Base-by-base conservation (phyloP, 1,284 basidiomycete species). In the Cystobasidiaceae sp. region DNA sequence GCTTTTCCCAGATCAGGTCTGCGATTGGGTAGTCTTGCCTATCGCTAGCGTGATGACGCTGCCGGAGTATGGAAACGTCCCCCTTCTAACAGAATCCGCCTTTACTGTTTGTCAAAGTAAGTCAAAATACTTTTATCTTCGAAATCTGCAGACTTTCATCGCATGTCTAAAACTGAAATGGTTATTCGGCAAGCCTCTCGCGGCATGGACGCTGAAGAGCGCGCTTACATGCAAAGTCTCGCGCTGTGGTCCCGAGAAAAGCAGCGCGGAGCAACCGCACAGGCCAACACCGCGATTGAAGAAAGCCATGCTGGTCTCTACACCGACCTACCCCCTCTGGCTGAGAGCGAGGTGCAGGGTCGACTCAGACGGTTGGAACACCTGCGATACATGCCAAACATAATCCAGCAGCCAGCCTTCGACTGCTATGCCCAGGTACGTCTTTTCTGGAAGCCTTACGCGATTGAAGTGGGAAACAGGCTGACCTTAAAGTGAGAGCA, bases 11-110 rank as follows among this genome's bases (percentile, higher is more conserved):
- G 50, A 52, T 23, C 50, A 52, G 19, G 21, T 37, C 3, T 52
- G 50, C 33, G 50, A 52, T 39, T 52, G 50, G 50, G 50, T 52
- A 2, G 28, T 27, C 33, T 37, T 52, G 17, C 50, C 50, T 4
- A 32, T 32, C 13, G 33, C 25, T 13, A 6, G 7, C 9, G 8
- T 52, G 33, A 33, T n/a, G 19, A 37, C 27, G 6, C 50, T 33
- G 2, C 33, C 50, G 7, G 50, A 52, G 27, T 23, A 21, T 3
- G 21, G 19, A 9, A 32, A 37, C 5, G 37, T 52, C 2, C 25
- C 37, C 27, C 32, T 37, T 1, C 37, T 52, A 34, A 32, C 37
- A 25, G 13, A n/a, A 23, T 11, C 23, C 21, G 30, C 50, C 8
- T 52, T 52, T 25, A 27, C 33, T 15, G 32, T 19, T n/a, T 33